phyloP scores from a whole-genome alignment of 352 stramenopile species.

The Phytophthora pini region DNA sequence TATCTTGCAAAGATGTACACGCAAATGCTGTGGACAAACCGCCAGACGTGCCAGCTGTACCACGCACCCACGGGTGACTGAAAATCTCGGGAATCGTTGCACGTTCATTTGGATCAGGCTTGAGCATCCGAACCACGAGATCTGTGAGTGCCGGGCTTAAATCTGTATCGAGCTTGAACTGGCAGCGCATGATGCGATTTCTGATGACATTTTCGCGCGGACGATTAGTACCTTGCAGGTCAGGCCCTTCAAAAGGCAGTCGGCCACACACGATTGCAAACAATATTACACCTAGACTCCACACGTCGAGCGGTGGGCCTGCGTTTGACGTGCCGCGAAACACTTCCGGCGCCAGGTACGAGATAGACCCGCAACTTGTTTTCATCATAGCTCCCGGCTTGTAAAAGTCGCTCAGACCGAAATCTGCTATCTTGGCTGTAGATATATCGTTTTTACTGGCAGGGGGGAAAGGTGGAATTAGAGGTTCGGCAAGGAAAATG shows the following conservation, averaged over 20 bases:
- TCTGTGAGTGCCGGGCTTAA: slow-evolving; percentile 76
- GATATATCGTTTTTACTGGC: slow-evolving; percentile 82
- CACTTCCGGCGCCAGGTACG: slow-evolving; percentile 88
- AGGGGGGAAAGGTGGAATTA: not conserved
- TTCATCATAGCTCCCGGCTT: slow-evolving; percentile 90
- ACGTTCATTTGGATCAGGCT: slow-evolving; percentile 80
- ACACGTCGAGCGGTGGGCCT: slow-evolving; percentile 90
- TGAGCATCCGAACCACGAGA: slow-evolving; percentile 80
- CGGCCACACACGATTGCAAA: slow-evolving; percentile 87
- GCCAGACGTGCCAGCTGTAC: slow-evolving; percentile 36
- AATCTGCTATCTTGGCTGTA: slow-evolving; percentile 89
- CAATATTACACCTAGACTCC: slow-evolving; percentile 90
- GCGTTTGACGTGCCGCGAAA: slow-evolving; percentile 85
- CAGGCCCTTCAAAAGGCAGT: slow-evolving; percentile 83
- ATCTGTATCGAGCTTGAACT: slow-evolving; percentile 84
- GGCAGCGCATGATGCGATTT: slow-evolving; percentile 84
- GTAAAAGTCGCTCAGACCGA: slow-evolving; percentile 89
- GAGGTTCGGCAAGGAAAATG: not conserved
- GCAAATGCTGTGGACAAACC: slow-evolving; percentile 37
- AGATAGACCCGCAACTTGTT: slow-evolving; percentile 88
- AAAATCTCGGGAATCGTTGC: slow-evolving; percentile 89
- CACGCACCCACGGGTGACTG: slow-evolving; percentile 82
- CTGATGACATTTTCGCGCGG: slow-evolving; percentile 85
- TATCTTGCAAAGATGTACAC: slow-evolving; percentile 30
- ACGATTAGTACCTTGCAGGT: slow-evolving; percentile 79